phyloP scores from a whole-genome alignment of 306 rosid genomes.

The Rosa chinensis region DNA sequence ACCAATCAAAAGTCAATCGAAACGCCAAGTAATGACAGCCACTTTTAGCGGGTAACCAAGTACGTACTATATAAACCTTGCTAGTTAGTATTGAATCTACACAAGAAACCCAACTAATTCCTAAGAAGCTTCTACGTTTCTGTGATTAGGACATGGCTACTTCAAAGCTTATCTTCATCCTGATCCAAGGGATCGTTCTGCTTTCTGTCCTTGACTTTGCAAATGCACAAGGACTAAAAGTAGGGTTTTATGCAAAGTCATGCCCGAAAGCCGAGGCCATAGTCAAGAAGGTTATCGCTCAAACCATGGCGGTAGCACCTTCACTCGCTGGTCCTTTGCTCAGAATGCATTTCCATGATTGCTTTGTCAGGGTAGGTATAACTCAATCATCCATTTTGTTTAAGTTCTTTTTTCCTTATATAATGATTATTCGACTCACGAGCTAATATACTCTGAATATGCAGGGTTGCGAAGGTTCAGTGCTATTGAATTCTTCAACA shows the following conservation, averaged over 20 bases:
- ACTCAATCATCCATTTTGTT: background rate
- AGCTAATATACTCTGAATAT: background rate
- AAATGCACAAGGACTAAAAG: slow-evolving; percentile 27
- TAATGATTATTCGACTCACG: background rate
- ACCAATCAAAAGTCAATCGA: background rate
- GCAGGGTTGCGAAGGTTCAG: slow-evolving; percentile 48
- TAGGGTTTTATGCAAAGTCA: slow-evolving; percentile 28
- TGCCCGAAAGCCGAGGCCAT: slow-evolving; percentile 37
- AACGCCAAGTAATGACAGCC: background rate
- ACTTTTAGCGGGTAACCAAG: background rate
- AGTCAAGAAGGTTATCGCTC: slow-evolving; percentile 14
- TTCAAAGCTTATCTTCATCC: slow-evolving; percentile 15
- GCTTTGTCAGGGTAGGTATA: slow-evolving; percentile 39
- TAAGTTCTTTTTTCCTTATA: background rate
- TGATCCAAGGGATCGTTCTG: slow-evolving; percentile 7
- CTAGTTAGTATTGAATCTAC: background rate
- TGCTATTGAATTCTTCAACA: slow-evolving; percentile 34
- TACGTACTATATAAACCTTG: background rate
- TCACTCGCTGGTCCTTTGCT: slow-evolving; percentile 36
- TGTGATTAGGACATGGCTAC: slow-evolving; percentile 15
- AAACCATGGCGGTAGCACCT: slow-evolving; percentile 24
- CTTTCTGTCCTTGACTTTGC: slow-evolving; percentile 1
- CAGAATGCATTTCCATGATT: slow-evolving; percentile 50
- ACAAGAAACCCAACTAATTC: background rate
- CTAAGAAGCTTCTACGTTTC: background rate